Evolutionary conservation across 106 monocot species (phyloP), one percentile per base, ranked within the genome.

Genomic region (Agapanthus africanus): DNA sequence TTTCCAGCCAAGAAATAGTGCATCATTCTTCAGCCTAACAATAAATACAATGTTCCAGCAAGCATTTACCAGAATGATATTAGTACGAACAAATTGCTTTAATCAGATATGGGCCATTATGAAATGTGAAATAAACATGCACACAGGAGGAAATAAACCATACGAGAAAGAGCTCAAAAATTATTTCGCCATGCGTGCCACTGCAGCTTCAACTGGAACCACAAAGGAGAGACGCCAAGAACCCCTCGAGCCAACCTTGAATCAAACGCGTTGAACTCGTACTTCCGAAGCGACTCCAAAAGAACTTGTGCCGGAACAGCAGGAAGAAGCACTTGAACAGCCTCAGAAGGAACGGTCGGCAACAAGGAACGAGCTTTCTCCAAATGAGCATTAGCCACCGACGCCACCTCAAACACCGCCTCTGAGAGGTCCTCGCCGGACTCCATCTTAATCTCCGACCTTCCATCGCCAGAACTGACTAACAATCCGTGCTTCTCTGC

Each of bases 191-290:
- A 86, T 0, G 91, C 88, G 50, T 86, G 70, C 95, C 95, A 97
- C 30, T 74, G 82, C 59, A 97, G 78, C 74, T 97, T 97, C 74
- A 97, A 36, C 84, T 97, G 95, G 68, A 84, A 97, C 88, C 83
- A 87, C 32, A 97, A 40, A 9, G 95, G 95, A 27, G 95, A 85
- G 26, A 84, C 28, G 7, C 95, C 95, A 47, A 77, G 51, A 65
- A 92, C 70, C 5, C 91, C 95, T 15, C 76, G 79, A 14, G 80
- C 72, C 41, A 88, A 37, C 47, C 95, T 82, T 21, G 95, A 86
- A 87, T 97, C 95, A 59, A 97, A 92, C n/a, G 89, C 91, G 75
- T 97, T 82, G 50, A 97, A 97, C 18, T 84, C 67, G 11, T 57
- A 28, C 28, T 62, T 59, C 16, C 72, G 51, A 64, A 97, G 65